Evolutionary conservation across 768 basidiomycete genomes (phyloP), one percentile per base, ranked within the genome.

Genomic region (Asterophora parasitica): DNA sequence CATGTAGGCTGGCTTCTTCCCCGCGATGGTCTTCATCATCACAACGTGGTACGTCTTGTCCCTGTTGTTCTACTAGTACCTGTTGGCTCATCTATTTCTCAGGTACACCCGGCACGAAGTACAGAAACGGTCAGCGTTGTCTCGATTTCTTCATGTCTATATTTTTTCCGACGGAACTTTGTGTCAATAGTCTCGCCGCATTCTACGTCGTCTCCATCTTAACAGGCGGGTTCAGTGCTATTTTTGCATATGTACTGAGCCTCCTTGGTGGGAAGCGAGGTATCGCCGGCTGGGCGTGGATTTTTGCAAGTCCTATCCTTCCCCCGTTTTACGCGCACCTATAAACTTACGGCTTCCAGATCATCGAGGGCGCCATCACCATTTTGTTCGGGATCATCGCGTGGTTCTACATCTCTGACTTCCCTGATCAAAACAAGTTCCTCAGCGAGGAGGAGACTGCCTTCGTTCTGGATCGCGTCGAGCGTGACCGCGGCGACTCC

Each of bases 61-160:
- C 35, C 11, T 27, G 12, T 32, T 7, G 38, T 37, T 46, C 9
- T 30, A 15, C 41, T 33, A 15, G 8, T 9, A 26, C 10, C 52
- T 17, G 16, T 28, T 41, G 42, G 42, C 30, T 13, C 40, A 34
- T 27, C 31, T n/a, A 23, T 42, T 31, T 35, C 13, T 20, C 46
- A 75, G 75, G 77, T 78, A 77, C 58, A 72, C 62, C 13, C 70
- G 75, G 26, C 69, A 75, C 42, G 76, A 79, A 66, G 72, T 76
- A 11, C 77, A 78, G 53, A 74, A 67, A 56, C 62, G 77, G 77
- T 71, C 32, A 28, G 61, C 30, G 4, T 59, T 37, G 30, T 42
- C n/a, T n/a, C 26, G 46, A 35, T 23, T 23, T 23, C 23, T 23
- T 23, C 20, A 31, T 35, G 4, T 15, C 19, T 28, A 27, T 13